Evolutionary conservation across 495 filamentous ascomycete genomes (phyloP).

Genomic region (Tuber melanosporum): DNA sequence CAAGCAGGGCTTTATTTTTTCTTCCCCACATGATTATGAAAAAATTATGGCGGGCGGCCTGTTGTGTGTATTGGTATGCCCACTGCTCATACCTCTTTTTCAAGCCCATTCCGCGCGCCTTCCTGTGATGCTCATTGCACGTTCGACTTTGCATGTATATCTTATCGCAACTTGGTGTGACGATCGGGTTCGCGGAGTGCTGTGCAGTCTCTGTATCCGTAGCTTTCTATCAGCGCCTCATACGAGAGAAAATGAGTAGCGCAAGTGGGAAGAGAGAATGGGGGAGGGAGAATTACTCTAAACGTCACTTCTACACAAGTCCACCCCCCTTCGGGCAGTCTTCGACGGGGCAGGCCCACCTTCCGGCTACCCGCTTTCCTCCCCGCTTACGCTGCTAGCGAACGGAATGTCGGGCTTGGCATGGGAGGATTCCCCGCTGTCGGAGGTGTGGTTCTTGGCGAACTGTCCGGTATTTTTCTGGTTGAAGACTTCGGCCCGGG

Average conservation of each 20-base stretch:
- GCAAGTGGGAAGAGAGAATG: neutral
- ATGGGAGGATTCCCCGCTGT: neutral
- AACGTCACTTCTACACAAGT: neutral
- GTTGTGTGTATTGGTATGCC: neutral
- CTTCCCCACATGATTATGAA: neutral
- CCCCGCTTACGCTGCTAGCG: neutral
- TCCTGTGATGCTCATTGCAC: neutral
- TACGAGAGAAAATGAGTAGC: neutral
- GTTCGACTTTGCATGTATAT: neutral
- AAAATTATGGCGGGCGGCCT: neutral
- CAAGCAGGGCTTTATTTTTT: neutral
- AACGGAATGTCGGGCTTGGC: neutral
- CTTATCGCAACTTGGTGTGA: neutral
- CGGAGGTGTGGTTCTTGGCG: neutral
- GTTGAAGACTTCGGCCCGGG: neutral
- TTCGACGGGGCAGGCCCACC: neutral
- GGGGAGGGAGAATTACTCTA: neutral
- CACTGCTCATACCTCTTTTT: neutral
- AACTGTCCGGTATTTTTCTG: neutral
- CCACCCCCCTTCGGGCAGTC: neutral
- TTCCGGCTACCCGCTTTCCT: neutral
- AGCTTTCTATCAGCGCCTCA: neutral
- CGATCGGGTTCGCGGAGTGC: neutral
- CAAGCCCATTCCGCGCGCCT: neutral
- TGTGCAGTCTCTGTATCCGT: neutral